These are phyloP conservation scores for Psidium guajava DNA, from an alignment of 345 rosid species.

Conservation along the genomic window DNA sequence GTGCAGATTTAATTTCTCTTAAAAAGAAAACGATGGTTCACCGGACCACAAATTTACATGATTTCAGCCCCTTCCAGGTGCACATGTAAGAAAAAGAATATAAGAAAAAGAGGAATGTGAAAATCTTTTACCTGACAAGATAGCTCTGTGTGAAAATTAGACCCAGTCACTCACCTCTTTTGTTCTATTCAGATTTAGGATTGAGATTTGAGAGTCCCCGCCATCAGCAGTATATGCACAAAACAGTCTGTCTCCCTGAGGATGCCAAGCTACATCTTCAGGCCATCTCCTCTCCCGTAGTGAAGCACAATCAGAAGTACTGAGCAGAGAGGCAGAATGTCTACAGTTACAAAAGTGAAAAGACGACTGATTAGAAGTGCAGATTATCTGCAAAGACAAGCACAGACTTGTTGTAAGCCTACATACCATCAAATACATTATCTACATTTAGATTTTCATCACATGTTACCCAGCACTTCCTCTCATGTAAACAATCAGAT, in stretches of 20 bases:
- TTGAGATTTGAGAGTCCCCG: constrained; percentile 78
- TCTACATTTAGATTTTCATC: not conserved
- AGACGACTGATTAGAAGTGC: not conserved
- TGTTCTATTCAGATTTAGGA: constrained; percentile 54
- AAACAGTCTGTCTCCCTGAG: constrained; percentile 59
- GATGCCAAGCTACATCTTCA: constrained; percentile 95
- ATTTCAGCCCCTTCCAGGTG: not conserved
- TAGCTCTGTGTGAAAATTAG: not conserved
- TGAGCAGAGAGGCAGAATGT: constrained; percentile 64
- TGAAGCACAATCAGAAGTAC: constrained; percentile 53
- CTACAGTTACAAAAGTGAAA: constrained; percentile 22
- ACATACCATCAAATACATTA: not conserved
- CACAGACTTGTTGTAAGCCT: not conserved
- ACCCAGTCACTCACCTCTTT: constrained; percentile 41
- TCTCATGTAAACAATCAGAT: not conserved
- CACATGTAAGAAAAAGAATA: not conserved
- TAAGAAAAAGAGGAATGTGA: not conserved
- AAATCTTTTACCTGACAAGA: not conserved
- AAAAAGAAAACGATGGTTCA: not conserved
- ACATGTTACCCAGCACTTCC: not conserved
- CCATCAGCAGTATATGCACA: constrained; percentile 63
- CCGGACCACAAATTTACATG: not conserved
- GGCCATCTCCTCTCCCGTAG: constrained; percentile 78
- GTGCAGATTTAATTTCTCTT: not conserved
- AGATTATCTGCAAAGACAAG: not conserved